Evolutionary conservation across 2,329 filamentous ascomycete species (phyloP).

Genomic region (Escovopsis sp.): DNA sequence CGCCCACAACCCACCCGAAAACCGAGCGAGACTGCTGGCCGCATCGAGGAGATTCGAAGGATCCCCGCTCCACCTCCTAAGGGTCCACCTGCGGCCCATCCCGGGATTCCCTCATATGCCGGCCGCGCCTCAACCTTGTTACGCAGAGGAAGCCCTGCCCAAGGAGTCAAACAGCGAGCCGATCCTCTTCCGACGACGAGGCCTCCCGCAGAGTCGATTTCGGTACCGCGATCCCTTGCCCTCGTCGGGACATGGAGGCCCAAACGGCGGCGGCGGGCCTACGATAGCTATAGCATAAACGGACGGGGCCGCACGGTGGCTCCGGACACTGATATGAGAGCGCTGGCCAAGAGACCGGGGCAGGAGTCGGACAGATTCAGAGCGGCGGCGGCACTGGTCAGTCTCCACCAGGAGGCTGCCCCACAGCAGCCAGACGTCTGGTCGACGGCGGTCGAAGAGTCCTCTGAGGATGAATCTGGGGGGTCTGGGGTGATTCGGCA

Average conservation of each 20-base stretch:
- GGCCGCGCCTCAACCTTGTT: background rate
- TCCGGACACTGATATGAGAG: background rate
- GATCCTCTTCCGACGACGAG: background rate
- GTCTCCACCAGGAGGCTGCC: constrained; percentile 3
- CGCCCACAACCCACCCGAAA: constrained; percentile 9
- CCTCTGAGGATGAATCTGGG: constrained; percentile 1
- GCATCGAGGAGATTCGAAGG: too few species aligned
- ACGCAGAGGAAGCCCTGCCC: too few species aligned
- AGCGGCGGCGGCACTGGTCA: constrained; percentile 7
- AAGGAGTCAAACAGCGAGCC: background rate
- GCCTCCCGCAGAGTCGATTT: background rate
- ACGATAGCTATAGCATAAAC: background rate
- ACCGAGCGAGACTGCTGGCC: background rate
- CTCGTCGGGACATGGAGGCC: background rate
- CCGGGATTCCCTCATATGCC: background rate
- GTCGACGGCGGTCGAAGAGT: background rate
- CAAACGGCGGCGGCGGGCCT: constrained; percentile 2
- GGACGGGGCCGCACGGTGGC: background rate
- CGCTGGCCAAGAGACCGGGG: background rate
- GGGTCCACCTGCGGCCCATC: background rate
- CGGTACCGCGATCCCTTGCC: background rate
- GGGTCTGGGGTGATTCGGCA: background rate
- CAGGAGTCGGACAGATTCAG: constrained; percentile 3
- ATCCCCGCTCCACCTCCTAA: too few species aligned
- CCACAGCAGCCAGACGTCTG: background rate